phyloP scores from a whole-genome alignment of 371 early-diverging fungal species.

The Mucor indicus region DNA sequence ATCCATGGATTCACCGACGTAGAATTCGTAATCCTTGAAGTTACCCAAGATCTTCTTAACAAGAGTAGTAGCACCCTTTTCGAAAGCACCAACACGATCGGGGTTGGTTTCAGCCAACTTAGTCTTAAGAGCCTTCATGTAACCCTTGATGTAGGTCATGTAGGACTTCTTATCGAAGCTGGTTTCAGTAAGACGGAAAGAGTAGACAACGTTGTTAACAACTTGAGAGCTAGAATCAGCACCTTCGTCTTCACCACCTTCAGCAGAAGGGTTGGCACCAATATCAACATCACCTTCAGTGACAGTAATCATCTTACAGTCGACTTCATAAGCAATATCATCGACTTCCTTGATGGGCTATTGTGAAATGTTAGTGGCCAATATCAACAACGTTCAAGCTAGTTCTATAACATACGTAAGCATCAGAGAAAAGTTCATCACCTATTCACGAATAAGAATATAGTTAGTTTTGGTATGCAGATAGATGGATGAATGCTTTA shows the following conservation, averaged over 20 bases:
- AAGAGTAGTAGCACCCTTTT: slow-evolving; percentile 57
- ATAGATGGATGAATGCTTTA: slow-evolving; percentile 15
- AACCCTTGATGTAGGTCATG: slow-evolving; percentile 90
- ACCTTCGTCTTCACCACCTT: slow-evolving; percentile 68
- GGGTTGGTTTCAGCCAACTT: slow-evolving; percentile 64
- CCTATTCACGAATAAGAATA: slow-evolving; percentile 35
- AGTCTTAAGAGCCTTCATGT: slow-evolving; percentile 79
- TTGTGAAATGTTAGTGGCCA: background rate
- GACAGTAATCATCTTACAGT: slow-evolving; percentile 73
- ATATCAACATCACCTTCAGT: slow-evolving; percentile 78
- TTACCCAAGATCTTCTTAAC: slow-evolving; percentile 79
- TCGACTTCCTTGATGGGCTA: slow-evolving; percentile 63
- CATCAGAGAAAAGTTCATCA: slow-evolving; percentile 93
- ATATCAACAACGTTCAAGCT: background rate
- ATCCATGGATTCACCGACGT: slow-evolving; percentile 83
- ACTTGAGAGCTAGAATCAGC: slow-evolving; percentile 55
- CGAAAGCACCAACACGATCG: slow-evolving; percentile 69
- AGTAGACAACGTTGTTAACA: slow-evolving; percentile 89
- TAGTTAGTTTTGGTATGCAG: background rate
- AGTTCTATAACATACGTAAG: slow-evolving; percentile 51
- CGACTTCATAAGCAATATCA: slow-evolving; percentile 76
- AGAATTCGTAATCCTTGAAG: slow-evolving; percentile 93
- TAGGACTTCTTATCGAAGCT: slow-evolving; percentile 91
- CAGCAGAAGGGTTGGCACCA: slow-evolving; percentile 94
- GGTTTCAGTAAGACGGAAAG: slow-evolving; percentile 75